Base-by-base conservation (phyloP, 345 rosid genomes). In the sweet orange (Citrus sinensis) region DNA sequence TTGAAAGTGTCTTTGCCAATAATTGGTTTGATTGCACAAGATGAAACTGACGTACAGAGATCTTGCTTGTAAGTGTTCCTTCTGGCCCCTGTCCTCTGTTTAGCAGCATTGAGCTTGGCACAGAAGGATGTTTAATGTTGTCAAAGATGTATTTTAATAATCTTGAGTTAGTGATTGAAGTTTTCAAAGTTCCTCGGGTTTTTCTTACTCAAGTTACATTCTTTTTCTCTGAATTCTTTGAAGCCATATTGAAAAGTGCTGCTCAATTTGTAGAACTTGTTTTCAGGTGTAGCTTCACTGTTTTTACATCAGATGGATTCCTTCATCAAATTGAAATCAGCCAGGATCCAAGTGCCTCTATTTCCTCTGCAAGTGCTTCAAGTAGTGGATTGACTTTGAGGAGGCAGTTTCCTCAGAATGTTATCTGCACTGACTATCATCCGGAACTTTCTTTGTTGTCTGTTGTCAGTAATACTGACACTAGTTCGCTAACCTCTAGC, bases 391-490 rank as follows among this genome's bases (percentile, higher is more conserved):
- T 83, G 71, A 75, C 88, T 68, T 72, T 80, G 42, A 87, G 82
- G 83, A 86, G 84, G 82, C 88, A 87, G 71, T 90, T 90, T 85
- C 97, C 95, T 46, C 83, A 74, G 78, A 84, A 89, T 78, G 88
- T 88, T 84, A 85, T 88, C 83, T 96, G 98, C 88, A 84, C 86
- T 69, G 94, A 91, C 85, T 92, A 90, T 90, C 83, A 81, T 83
- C 90, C 88, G 11, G 85, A 88, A 64, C 85, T 80, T 79, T 89
- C 88, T 83, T 85, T 91, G 84, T 90, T 94, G 74, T 84, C 86
- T 74, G 78, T 84, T 82, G 88, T 93, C 84, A 88, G 94, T 77
- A 76, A 85, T 84, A 76, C 88, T 84, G 82, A 62, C 49, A 74
- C 84, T 80, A 76, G 67, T 80, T 81, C 92, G 60, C 71, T 84